Percentiles rank a stretch among this genome's conserved stretches.
These are phyloP conservation scores for Leptographium wingfieldii DNA, from an alignment of 2,329 filamentous ascomycete species.

Conservation along the genomic window DNA sequence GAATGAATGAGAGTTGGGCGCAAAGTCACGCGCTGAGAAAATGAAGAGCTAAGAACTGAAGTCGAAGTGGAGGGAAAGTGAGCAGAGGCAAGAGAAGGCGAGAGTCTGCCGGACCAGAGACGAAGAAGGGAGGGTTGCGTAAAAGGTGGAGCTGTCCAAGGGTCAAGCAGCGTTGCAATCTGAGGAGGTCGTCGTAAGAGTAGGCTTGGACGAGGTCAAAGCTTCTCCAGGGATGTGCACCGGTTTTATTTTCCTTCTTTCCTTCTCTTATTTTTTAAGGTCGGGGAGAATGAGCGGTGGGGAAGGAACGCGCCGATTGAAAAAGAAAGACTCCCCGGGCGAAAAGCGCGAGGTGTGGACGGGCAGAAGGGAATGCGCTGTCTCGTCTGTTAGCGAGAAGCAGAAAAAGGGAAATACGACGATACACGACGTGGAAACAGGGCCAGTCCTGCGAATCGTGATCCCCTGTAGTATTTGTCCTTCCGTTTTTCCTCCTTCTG, in stretches of 20 bases:
- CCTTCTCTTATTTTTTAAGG: no score
- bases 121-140: neutral
- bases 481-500: neutral
- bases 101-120: neutral
- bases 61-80: neutral
- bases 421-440: conserved; percentile 5
- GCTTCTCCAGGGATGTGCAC: conserved; percentile 1
- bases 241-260: neutral
- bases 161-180: neutral
- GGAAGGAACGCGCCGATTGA: no score
- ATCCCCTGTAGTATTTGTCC: neutral
- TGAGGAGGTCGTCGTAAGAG: neutral
- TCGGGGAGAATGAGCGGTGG: neutral
- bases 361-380: neutral
- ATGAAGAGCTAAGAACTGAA: neutral
- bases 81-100: neutral
- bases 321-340: neutral
- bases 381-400: neutral
- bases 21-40: neutral
- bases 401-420: neutral
- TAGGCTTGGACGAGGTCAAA: neutral
- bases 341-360: neutral
- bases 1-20: conserved; percentile 1
- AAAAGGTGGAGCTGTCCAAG: neutral
- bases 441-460: neutral